Conservation (phyloP, 495 filamentous ascomycete genomes). For the Podospora pseudopauciseta region DNA sequence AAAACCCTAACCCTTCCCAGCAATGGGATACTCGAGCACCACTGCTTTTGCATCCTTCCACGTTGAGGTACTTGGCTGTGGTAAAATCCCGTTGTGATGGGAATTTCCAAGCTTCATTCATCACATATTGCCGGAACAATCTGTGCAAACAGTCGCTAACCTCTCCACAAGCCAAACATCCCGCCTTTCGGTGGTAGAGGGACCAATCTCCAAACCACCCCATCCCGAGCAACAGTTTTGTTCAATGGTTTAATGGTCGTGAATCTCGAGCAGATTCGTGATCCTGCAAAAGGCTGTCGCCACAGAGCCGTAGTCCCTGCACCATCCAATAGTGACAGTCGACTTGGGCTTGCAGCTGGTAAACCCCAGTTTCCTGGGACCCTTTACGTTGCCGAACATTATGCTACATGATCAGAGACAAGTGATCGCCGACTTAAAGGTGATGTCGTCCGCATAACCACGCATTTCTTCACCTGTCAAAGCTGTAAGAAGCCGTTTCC, state of each 20-base stretch:
- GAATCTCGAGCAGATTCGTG: background rate
- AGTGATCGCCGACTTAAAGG: background rate
- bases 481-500: background rate
- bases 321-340: background rate
- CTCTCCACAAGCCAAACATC: background rate
- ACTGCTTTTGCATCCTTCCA: background rate
- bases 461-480: background rate
- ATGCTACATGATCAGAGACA: background rate
- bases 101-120: background rate
- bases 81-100: no score
- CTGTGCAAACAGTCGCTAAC: background rate
- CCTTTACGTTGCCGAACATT: background rate
- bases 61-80: no score
- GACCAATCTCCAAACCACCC: background rate
- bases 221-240: background rate
- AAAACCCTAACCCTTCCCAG: background rate
- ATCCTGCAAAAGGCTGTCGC: conserved; percentile 6
- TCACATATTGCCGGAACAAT: background rate
- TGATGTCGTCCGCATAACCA: background rate
- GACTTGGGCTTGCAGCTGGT: conserved; percentile 9
- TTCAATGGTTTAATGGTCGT: background rate
- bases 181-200: background rate
- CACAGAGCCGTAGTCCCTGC: background rate
- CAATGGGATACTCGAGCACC: background rate
- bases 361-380: background rate